phyloP scores from a whole-genome alignment of 2,329 filamentous ascomycete genomes.

The Xylaria sp. region DNA sequence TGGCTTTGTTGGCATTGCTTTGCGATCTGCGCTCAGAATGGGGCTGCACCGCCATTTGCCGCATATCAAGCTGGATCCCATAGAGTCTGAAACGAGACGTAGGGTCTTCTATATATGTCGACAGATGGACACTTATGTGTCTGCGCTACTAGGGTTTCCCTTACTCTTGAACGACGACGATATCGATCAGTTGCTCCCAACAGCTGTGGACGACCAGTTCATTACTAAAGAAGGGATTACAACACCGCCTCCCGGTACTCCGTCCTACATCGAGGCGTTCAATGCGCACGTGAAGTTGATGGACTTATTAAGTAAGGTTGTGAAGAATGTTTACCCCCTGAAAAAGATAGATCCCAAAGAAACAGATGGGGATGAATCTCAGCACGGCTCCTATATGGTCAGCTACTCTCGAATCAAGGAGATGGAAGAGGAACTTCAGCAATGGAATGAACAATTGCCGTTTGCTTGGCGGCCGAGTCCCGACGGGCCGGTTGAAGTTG shows the following conservation, averaged over 20 bases:
- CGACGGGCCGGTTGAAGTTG: conserved; percentile 77
- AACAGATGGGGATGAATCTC: conserved; percentile 53
- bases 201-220: conserved; percentile 73
- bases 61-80: conserved; percentile 68
- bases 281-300: conserved; percentile 73
- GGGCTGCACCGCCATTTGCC: conserved; percentile 79
- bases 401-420: conserved; percentile 71
- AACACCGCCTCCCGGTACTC: conserved; percentile 63
- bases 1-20: conserved; percentile 80
- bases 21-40: conserved; percentile 79
- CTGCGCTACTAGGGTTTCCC: conserved; percentile 73
- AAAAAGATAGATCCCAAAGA: conserved; percentile 63
- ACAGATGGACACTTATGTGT: conserved; percentile 77
- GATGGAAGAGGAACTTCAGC: conserved; percentile 70
- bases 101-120: conserved; percentile 75
- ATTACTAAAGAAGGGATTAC: conserved; percentile 69
- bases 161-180: conserved; percentile 71
- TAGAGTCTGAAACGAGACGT: conserved; percentile 71
- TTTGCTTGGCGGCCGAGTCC: conserved; percentile 80
- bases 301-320: conserved; percentile 71
- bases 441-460: conserved; percentile 75
- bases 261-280: conserved; percentile 71
- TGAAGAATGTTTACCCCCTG: conserved; percentile 73
- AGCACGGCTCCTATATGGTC: conserved; percentile 67
- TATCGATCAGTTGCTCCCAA: conserved; percentile 72